These are phyloP conservation scores for Pistacia integerrima DNA, from an alignment of 345 rosid species.

Conservation along the genomic window DNA sequence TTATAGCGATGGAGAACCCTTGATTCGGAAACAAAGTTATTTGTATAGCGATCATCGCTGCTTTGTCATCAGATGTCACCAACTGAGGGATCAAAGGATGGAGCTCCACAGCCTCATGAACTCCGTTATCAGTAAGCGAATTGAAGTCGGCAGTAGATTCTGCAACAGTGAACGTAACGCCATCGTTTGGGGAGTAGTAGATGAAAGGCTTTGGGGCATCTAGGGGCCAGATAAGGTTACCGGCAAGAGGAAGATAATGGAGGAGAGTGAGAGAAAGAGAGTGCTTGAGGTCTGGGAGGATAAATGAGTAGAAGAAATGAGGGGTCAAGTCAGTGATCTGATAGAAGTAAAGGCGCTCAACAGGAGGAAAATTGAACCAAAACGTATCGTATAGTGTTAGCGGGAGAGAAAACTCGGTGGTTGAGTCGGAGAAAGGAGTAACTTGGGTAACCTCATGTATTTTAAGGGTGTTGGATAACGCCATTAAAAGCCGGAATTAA, in stretches of 20 bases:
- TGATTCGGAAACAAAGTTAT: conserved; percentile 34
- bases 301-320: conserved; percentile 29
- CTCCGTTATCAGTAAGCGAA: conserved; percentile 18
- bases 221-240: conserved; percentile 29
- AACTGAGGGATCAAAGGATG: conserved; percentile 39
- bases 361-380: conserved; percentile 36
- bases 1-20: conserved; percentile 39
- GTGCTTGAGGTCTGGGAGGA: conserved; percentile 41
- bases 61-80: conserved; percentile 17
- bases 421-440: conserved; percentile 22
- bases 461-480: conserved; percentile 4
- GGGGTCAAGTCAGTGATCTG: conserved; percentile 25
- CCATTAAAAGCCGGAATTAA: background rate
- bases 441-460: conserved; percentile 18
- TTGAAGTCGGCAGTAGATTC: conserved; percentile 34
- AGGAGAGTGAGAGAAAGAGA: conserved; percentile 40
- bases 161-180: conserved; percentile 42
- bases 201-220: conserved; percentile 27
- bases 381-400: conserved; percentile 29
- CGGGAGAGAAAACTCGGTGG: conserved; percentile 26
- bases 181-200: conserved; percentile 24
- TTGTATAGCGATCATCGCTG: conserved; percentile 27
- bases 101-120: conserved; percentile 29
- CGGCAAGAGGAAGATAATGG: conserved; percentile 38
- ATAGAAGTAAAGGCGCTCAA: conserved; percentile 43